Base-by-base conservation (phyloP, 148 eudicot genomes). In the Rhododendron williamsianum region DNA sequence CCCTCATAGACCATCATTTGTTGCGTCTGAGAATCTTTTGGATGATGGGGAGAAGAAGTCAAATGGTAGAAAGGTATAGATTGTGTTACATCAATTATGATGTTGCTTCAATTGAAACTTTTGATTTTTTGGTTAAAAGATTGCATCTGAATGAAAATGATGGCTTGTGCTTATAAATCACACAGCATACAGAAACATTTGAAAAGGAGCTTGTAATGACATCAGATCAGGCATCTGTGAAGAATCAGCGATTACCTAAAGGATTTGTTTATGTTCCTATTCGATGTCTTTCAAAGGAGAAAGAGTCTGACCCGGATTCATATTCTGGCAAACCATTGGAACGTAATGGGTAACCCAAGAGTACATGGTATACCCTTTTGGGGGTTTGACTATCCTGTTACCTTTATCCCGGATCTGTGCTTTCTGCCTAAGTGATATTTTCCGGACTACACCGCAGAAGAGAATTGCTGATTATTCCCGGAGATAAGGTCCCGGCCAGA, bases 191-290 rank as follows among this genome's bases (percentile, higher is more conserved):
- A 43, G 94, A 92, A 84, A 91, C 97, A 35, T 91, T 94, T 81
- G 97, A 89, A 88, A 96, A 91, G 82, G 97, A 95, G 93, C 91
- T 96, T 82, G 83, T 93, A 82, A 95, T 94, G 98, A 95, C 97
- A 60, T 93, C 98, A 65, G 98, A 94, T 87, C 95, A 94, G 90
- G 98, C 97, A 80, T 91, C 93, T 36, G 84, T 90, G 94, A 95
- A 90, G 91, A 96, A 96, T 87, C 94, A 92, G 78, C 91, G 94
- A 80, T 89, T 93, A 76, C 98, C 97, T 2, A 96, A 96, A 88
- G 98, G 97, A 85, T 95, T 89, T 82, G 92, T 94, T 51, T 95
- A 96, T 87, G 99, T 95, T 89, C 96, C 98, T 63, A 88, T 93
- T 43, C 90, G 92, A 86, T 87, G 92, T 85, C 94, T 94, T 54